Evolutionary conservation across 2,329 filamentous ascomycete genomes (phyloP).

Genomic region (Aspergillus sp.): DNA sequence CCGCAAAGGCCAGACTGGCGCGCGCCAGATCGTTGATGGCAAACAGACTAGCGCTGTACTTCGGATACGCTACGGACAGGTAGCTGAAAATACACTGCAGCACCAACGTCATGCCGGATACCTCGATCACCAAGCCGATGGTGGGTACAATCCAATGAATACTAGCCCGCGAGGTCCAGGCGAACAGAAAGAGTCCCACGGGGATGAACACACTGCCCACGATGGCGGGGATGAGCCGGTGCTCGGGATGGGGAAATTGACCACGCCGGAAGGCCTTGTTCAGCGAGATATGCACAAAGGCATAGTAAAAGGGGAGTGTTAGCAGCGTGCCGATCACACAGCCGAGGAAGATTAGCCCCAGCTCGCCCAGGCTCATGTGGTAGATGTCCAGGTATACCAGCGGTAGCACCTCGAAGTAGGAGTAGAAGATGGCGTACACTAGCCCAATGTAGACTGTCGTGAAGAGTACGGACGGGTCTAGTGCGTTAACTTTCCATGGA

Average conservation of each 20-base stretch:
- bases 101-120: slow-evolving; percentile 1
- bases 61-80: slow-evolving; percentile 26
- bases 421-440: slow-evolving; percentile 9
- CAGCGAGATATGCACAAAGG: neutral
- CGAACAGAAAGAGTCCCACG: slow-evolving; percentile 26
- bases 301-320: neutral
- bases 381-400: neutral
- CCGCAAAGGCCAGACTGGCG: neutral
- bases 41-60: slow-evolving; percentile 29
- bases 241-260: neutral
- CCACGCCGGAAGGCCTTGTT: neutral
- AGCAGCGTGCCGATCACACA: neutral
- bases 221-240: neutral
- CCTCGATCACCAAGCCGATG: slow-evolving; percentile 5
- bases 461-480: slow-evolving; percentile 6
- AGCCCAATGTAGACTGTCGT: slow-evolving; percentile 3
- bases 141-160: slow-evolving; percentile 49
- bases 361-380: neutral
- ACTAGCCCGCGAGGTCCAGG: slow-evolving; percentile 52
- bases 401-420: slow-evolving; percentile 4
- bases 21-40: slow-evolving; percentile 25
- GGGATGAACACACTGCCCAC: neutral
- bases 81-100: slow-evolving; percentile 31
- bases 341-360: neutral
- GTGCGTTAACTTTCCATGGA: neutral